phyloP scores from a whole-genome alignment of 495 filamentous ascomycete genomes.

The Neurospora discreta region DNA sequence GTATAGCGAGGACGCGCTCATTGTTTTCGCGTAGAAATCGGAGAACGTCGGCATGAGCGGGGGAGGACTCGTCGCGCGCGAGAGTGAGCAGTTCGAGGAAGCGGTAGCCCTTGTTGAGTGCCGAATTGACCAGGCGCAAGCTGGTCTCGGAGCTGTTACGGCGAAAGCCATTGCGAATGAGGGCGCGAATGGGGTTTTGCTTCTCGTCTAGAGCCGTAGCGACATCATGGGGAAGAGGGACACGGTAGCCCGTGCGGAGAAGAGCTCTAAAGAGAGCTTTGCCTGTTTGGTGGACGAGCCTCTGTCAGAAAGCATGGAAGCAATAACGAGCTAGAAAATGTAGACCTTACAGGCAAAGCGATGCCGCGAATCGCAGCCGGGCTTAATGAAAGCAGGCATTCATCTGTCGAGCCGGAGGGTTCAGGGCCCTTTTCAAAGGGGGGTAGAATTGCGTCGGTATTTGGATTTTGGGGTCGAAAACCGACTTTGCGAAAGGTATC shows the following conservation, averaged over 20 bases:
- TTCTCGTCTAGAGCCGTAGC: conserved; percentile 24
- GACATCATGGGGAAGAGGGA: conserved; percentile 35
- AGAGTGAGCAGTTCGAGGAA: conserved; percentile 16
- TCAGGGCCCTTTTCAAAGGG: not conserved
- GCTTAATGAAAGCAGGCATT: conserved; percentile 34
- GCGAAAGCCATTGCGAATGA: conserved; percentile 46
- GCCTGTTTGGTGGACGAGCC: conserved; percentile 31
- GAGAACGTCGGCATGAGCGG: conserved; percentile 19
- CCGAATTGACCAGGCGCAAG: conserved; percentile 40
- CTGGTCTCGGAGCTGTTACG: conserved; percentile 44
- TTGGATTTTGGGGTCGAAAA: not conserved
- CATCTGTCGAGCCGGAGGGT: conserved; percentile 11
- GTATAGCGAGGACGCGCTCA: conserved; percentile 11
- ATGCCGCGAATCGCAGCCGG: conserved; percentile 41
- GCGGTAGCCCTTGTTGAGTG: conserved; percentile 53
- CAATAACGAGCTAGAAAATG: too few relatives aligned
- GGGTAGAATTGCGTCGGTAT: too few relatives aligned
- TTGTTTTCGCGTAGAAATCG: conserved; percentile 24
- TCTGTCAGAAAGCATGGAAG: not conserved
- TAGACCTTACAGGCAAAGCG: conserved; percentile 50
- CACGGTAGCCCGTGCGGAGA: conserved; percentile 44
- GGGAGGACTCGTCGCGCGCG: conserved; percentile 3
- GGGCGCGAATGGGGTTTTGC: conserved; percentile 25
- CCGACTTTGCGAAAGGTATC: not conserved
- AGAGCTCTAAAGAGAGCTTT: conserved; percentile 65